Conservation (phyloP, 2,329 filamentous ascomycete genomes). For the Aspergillus nomiae region DNA sequence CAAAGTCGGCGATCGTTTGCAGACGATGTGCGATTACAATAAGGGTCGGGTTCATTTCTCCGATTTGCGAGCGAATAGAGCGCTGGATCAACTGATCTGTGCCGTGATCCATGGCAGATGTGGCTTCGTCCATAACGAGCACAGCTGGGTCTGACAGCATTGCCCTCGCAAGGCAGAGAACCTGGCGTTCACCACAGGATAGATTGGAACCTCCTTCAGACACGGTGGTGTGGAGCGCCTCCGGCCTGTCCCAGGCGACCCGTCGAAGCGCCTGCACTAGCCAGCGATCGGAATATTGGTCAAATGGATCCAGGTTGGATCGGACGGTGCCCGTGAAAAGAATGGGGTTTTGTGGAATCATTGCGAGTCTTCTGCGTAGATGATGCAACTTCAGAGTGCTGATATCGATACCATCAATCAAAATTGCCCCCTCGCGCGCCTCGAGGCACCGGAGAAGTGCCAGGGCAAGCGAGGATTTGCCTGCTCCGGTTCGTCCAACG, state of each 20-base stretch:
- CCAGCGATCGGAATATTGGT: neutral
- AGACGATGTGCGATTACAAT: constrained; percentile 9
- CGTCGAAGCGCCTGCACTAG: neutral
- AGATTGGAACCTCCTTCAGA: constrained; percentile 2
- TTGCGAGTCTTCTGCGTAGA: constrained; percentile 2
- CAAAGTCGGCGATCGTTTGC: constrained; percentile 4
- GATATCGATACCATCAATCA: constrained; percentile 4
- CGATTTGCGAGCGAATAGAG: neutral
- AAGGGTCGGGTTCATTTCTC: neutral
- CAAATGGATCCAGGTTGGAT: constrained; percentile 8
- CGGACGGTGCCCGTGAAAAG: constrained; percentile 6
- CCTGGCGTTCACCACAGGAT: constrained; percentile 6
- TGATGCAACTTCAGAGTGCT: neutral
- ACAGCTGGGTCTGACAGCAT: constrained; percentile 1
- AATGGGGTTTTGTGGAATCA: constrained; percentile 5
- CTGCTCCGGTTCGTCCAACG: constrained; percentile 28
- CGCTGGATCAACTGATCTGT: constrained; percentile 8
- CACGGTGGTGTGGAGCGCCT: neutral
- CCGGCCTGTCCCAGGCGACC: neutral
- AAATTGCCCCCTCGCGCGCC: constrained; percentile 4
- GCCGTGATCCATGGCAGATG: constrained; percentile 5
- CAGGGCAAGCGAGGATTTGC: constrained; percentile 29
- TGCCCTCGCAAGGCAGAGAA: constrained; percentile 6
- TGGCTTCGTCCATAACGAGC: constrained; percentile 6
- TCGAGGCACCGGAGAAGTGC: constrained; percentile 26